phyloP scores from a whole-genome alignment of 139 green algal species.

The Haematococcus sp. region DNA sequence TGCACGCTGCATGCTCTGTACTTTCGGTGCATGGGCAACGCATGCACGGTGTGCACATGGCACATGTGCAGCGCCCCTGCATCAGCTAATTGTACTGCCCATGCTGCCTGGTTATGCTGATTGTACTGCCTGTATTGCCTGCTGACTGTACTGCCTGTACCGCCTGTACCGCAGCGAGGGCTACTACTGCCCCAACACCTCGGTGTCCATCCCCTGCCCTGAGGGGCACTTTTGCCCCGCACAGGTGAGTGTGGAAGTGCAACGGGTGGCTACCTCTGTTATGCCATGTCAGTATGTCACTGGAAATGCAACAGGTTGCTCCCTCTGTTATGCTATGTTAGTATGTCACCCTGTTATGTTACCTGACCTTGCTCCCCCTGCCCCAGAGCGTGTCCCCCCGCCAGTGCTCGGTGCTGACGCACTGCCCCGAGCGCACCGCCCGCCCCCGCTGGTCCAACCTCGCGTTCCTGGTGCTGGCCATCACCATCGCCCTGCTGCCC shows the following conservation, averaged over 20 bases:
- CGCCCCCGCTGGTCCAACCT: constrained; percentile 22
- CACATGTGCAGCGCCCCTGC: not conserved
- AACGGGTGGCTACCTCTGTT: too few species aligned
- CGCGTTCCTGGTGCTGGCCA: constrained; percentile 26
- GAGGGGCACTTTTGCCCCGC: constrained; percentile 39
- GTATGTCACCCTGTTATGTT: too few species aligned
- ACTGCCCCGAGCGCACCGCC: constrained; percentile 38
- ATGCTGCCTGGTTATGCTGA: too few species aligned
- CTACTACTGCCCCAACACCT: constrained; percentile 37
- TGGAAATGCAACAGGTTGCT: too few species aligned
- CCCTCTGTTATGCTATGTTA: too few species aligned
- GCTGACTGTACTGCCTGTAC: too few species aligned
- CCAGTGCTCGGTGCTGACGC: constrained; percentile 27
- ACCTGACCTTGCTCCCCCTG: too few species aligned
- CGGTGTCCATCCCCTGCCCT: constrained; percentile 23
- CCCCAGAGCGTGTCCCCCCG: constrained; percentile 29
- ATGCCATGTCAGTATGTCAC: too few species aligned
- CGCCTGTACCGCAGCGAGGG: constrained; percentile 17
- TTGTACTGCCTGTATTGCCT: too few species aligned
- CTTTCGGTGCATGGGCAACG: too few species aligned
- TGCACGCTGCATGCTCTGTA: too few species aligned
- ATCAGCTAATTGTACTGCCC: not conserved
- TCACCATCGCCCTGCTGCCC: constrained; percentile 8
- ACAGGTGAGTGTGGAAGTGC: constrained; percentile 4
- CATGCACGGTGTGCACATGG: too few species aligned